Evolutionary conservation across 2,329 filamentous ascomycete genomes (phyloP), one percentile per base, ranked within the genome.

Genomic region (Trichoderma semiorbis): DNA sequence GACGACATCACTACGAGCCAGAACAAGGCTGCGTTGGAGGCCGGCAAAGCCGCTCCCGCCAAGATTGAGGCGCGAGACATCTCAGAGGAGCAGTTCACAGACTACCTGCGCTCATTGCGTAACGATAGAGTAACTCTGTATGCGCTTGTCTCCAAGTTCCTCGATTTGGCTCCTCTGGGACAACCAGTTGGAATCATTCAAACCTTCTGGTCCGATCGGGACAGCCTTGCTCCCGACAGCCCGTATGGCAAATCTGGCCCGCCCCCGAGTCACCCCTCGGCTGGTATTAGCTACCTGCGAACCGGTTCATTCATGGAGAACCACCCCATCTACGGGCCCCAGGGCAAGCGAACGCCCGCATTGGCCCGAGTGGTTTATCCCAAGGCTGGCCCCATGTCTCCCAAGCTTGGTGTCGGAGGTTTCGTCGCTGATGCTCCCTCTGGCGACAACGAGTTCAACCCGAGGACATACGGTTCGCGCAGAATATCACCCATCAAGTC

Each of bases 251-350:
- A 82, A 62, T 78, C 81, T 16, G 89, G 89, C 1, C 89, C 89
- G n/a, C 89, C 89, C 0, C 81, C 84, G 8, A 89, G 86, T 24
- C 89, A 91, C 74, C 89, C 89, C 5, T 91, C 89, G 16, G 89
- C 86, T 36, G 89, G 89, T 72, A 82, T 91, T 67, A 89, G 88
- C 69, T 91, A 91, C 79, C 81, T 90, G 71, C 86, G 89, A 67
- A 89, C 88, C 1, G 80, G 79, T 47, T 83, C 85, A 50, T 88
- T 83, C 78, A 79, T 88, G 75, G 85, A 88, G 72, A 90, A 90
- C 78, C 88, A 91, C 77, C 86, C 89, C 2, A 75, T 89, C 26
- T 90, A 90, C 75, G 89, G 89, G 2, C 89, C 89, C 11, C 89
- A 90, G 77, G 81, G 78, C 68, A 74, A 82, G 30, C 85, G 85